phyloP scores from a whole-genome alignment of 2,329 filamentous ascomycete species.

The Lachnellula hyalina region DNA sequence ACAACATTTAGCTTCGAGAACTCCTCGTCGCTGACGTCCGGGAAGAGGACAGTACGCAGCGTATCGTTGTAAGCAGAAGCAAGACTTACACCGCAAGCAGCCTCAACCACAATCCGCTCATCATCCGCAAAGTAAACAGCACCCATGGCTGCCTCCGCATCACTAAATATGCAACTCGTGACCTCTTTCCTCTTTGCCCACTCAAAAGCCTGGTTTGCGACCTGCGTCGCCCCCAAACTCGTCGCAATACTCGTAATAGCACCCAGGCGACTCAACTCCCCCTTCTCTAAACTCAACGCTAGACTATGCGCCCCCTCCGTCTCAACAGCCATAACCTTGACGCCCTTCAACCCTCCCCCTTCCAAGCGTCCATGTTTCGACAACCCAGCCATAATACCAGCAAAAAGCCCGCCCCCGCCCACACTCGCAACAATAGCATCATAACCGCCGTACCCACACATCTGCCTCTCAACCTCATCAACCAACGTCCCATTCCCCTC shows the following conservation, averaged over 20 bases:
- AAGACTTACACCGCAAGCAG: slow-evolving; percentile 77
- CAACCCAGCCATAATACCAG: slow-evolving; percentile 64
- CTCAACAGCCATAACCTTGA: slow-evolving; percentile 65
- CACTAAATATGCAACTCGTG: slow-evolving; percentile 44
- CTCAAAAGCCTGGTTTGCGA: slow-evolving; percentile 62
- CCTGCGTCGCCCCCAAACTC: slow-evolving; percentile 63
- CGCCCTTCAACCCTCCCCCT: neutral
- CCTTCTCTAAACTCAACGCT: slow-evolving; percentile 52
- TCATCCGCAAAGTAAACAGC: slow-evolving; percentile 76
- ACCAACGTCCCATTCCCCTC: slow-evolving; percentile 56
- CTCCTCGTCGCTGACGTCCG: slow-evolving; percentile 47
- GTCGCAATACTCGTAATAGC: slow-evolving; percentile 72
- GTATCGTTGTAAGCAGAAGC: slow-evolving; percentile 60
- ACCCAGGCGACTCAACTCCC: slow-evolving; percentile 56
- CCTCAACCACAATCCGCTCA: slow-evolving; percentile 74
- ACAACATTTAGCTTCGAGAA: slow-evolving; percentile 68
- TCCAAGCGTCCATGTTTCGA: slow-evolving; percentile 10
- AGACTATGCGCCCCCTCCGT: slow-evolving; percentile 70
- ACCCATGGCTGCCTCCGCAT: slow-evolving; percentile 74
- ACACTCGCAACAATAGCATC: slow-evolving; percentile 71
- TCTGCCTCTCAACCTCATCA: slow-evolving; percentile 33
- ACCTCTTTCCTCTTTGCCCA: slow-evolving; percentile 40
- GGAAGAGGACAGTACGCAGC: slow-evolving; percentile 56
- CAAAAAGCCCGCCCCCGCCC: slow-evolving; percentile 75
- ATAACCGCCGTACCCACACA: slow-evolving; percentile 36